Percentiles rank a stretch among this genome's conserved stretches.
These are phyloP conservation scores for Ajuga chamaepitys DNA, from an alignment of 257 asterid species.

Conservation along the genomic window DNA sequence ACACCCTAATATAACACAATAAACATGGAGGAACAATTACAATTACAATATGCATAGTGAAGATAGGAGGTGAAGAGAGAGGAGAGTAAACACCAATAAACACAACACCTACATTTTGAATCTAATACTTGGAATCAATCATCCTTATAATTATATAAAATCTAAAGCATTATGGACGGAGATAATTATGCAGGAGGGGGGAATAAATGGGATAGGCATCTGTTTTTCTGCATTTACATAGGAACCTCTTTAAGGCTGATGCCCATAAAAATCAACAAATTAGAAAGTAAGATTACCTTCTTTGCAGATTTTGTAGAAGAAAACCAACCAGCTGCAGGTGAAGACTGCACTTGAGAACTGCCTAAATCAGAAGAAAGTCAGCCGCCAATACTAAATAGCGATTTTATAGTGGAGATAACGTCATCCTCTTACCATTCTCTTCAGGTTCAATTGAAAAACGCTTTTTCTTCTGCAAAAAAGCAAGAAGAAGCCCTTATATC, in stretches of 20 bases:
- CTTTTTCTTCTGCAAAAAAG: constrained; percentile 52
- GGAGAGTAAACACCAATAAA: neutral
- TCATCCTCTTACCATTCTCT: constrained; percentile 51
- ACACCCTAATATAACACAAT: constrained; percentile 43
- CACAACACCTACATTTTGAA: neutral
- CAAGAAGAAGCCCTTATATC: constrained; percentile 7
- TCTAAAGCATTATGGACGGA: neutral
- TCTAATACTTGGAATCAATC: neutral
- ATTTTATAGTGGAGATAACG: neutral
- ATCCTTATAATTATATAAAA: constrained; percentile 4
- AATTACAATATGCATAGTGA: neutral
- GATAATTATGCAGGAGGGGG: neutral
- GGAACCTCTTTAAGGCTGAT: neutral
- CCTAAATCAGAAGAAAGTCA: constrained; percentile 41
- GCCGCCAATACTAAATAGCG: neutral
- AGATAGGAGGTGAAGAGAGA: constrained; percentile 3
- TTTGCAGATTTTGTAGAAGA: constrained; percentile 78
- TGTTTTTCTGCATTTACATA: neutral
- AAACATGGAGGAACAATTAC: constrained; percentile 4
- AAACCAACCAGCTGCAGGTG: constrained; percentile 91
- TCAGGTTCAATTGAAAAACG: constrained; percentile 42
- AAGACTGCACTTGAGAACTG: constrained; percentile 43
- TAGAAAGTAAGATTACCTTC: constrained; percentile 42
- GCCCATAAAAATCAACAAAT: neutral
- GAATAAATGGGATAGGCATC: neutral